Base-by-base conservation (phyloP, 2,329 filamentous ascomycete genomes). In the Xylaria sp. region DNA sequence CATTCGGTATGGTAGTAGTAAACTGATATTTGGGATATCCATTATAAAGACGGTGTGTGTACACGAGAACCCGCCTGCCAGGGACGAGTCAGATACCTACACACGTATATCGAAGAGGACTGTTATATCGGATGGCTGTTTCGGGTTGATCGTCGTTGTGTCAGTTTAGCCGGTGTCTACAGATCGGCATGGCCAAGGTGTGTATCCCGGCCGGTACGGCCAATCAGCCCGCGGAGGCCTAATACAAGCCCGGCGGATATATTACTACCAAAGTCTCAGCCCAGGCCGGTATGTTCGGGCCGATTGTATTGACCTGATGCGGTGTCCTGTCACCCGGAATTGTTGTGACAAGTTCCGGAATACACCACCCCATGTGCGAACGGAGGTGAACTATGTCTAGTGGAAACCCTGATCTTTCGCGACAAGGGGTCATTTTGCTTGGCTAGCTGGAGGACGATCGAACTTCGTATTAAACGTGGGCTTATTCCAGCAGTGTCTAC, bases 101-200 rank as follows among this genome's bases (percentile, higher is more conserved):
- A n/a, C n/a, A n/a, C n/a, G 24, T 37, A 29, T 29, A 13, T 51
- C n/a, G 42, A 39, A 37, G 34, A 17, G 18, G 18, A 43, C 45
- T 42, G 34, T 4, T n/a, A 39, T 44, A 39, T 46, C 56, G 52
- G 56, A 41, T 48, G 22, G 39, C 34, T 11, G n/a, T 18, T 13
- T 29, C n/a, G 18, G n/a, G 24, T 22, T 22, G 8, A 56, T 18
- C 20, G 2, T 29, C n/a, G 16, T 37, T 26, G 20, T 43, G 19
- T 6, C 24, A 26, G 57, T 57, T 59, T 57, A 59, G 54, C 57
- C 57, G 42, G 43, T 48, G 42, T 29, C 22, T 50, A 38, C n/a
- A 16, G 54, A 57, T 60, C 51, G 40, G 45, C 48, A 41, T 40
- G 39, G 57, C 57, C 48, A 60, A 57, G 46, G 40, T 44, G 40